These are phyloP conservation scores for Liriodendron chinense DNA, from an alignment of 164 flowering plant species.

Conservation along the genomic window DNA sequence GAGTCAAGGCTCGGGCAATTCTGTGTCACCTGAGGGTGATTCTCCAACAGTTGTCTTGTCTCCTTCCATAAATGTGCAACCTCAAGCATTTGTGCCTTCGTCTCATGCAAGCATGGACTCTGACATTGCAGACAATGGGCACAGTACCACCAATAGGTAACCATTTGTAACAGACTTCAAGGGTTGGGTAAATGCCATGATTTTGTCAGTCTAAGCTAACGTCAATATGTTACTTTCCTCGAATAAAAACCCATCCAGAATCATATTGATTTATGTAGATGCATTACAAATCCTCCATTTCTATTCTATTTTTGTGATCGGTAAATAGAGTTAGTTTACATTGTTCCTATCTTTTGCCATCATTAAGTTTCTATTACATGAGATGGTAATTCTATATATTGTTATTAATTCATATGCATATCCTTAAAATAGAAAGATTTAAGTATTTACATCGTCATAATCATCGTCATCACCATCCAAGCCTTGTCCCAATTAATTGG, in stretches of 20 bases:
- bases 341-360: too few species aligned
- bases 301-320: neutral
- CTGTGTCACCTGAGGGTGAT: slow-evolving; percentile 19
- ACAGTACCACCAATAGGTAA: slow-evolving; percentile 31
- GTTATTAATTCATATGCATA: neutral
- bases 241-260: neutral
- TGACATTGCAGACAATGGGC: slow-evolving; percentile 16
- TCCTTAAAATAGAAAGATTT: neutral
- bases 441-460: too few species aligned
- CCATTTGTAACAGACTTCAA: neutral
- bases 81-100: slow-evolving; percentile 14
- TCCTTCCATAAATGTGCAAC: slow-evolving; percentile 16
- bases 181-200: neutral
- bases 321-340: too few species aligned
- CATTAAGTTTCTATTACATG: neutral
- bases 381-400: neutral
- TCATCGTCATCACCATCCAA: too few species aligned
- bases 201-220: neutral
- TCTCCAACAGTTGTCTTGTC: slow-evolving; percentile 21
- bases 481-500: too few species aligned
- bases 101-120: slow-evolving; percentile 15
- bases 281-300: neutral
- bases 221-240: neutral
- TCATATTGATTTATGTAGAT: neutral
- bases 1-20: slow-evolving; percentile 13